A percentile compares a stretch with the other conserved stretches of the same genome.
These are phyloP conservation scores for Populus ilicifolia DNA, from an alignment of 345 rosid genomes.

Conservation along the genomic window DNA sequence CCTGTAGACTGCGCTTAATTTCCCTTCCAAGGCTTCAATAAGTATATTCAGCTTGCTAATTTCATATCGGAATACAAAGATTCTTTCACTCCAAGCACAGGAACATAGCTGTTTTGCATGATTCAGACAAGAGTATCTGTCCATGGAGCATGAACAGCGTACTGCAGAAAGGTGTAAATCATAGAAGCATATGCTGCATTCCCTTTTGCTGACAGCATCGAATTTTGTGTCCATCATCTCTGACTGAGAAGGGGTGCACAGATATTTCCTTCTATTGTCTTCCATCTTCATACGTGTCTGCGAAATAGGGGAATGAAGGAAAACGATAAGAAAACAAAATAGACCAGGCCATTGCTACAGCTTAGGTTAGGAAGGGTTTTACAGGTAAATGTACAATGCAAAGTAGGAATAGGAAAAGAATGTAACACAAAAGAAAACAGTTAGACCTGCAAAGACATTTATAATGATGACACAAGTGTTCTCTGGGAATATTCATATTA, in stretches of 20 bases:
- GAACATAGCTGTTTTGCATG: constrained; percentile 64
- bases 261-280: constrained; percentile 43
- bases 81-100: constrained; percentile 52
- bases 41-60: constrained; percentile 52
- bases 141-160: constrained; percentile 48
- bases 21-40: constrained; percentile 57
- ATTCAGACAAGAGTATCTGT: constrained; percentile 48
- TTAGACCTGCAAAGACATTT: not conserved
- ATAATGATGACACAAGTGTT: not conserved
- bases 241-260: constrained; percentile 34
- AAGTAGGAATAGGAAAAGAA: not conserved
- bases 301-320: not conserved
- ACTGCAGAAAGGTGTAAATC: constrained; percentile 73
- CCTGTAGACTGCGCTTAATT: constrained; percentile 41
- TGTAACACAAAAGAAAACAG: not conserved
- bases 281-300: constrained; percentile 58
- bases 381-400: not conserved
- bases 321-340: not conserved
- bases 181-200: constrained; percentile 48
- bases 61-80: constrained; percentile 46
- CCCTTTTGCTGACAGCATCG: constrained; percentile 46
- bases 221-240: constrained; percentile 42
- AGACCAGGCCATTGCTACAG: not conserved
- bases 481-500: not conserved
- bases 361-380: not conserved